Conservation (phyloP, 495 filamentous ascomycete species). For the Penicillium manginii region DNA sequence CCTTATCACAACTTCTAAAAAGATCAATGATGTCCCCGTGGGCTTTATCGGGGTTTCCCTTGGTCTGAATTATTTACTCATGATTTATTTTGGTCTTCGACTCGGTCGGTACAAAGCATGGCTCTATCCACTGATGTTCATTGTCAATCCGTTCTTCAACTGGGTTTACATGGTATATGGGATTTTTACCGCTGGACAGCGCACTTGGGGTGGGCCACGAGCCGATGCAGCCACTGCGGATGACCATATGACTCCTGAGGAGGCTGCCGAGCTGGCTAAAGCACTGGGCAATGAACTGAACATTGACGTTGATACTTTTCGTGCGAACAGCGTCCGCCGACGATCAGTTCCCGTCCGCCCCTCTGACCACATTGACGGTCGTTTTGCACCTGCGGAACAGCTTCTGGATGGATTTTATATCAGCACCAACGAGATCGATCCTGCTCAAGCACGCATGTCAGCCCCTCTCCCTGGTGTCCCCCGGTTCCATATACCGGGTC, state of each 20-base stretch:
- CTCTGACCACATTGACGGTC: conserved; percentile 71
- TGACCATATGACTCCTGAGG: conserved; percentile 73
- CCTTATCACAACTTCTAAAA: conserved; percentile 81
- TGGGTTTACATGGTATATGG: conserved; percentile 95
- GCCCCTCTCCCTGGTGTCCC: conserved; percentile 50
- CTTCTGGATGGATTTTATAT: conserved; percentile 59
- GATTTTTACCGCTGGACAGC: conserved; percentile 89
- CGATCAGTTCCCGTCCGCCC: conserved; percentile 71
- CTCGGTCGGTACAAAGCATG: conserved; percentile 89
- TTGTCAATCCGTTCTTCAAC: conserved; percentile 96
- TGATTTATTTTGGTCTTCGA: conserved; percentile 92
- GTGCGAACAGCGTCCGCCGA: conserved; percentile 57
- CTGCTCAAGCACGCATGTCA: conserved; percentile 38
- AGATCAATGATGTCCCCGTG: conserved; percentile 76
- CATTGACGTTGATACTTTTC: conserved; percentile 88
- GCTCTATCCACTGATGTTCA: conserved; percentile 95
- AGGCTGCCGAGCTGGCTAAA: conserved; percentile 81
- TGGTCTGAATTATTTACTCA: conserved; percentile 91
- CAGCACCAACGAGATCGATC: conserved; percentile 37
- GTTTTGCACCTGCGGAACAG: conserved; percentile 42
- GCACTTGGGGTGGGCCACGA: conserved; percentile 95
- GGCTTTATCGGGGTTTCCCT: conserved; percentile 96
- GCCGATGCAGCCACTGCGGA: conserved; percentile 90
- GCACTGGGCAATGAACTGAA: conserved; percentile 88
- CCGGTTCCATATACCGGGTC: conserved; percentile 57